A percentile compares a stretch with the other conserved stretches of the same genome.
Conservation (phyloP, 164 flowering plant genomes). For the Liriodendron chinense region DNA sequence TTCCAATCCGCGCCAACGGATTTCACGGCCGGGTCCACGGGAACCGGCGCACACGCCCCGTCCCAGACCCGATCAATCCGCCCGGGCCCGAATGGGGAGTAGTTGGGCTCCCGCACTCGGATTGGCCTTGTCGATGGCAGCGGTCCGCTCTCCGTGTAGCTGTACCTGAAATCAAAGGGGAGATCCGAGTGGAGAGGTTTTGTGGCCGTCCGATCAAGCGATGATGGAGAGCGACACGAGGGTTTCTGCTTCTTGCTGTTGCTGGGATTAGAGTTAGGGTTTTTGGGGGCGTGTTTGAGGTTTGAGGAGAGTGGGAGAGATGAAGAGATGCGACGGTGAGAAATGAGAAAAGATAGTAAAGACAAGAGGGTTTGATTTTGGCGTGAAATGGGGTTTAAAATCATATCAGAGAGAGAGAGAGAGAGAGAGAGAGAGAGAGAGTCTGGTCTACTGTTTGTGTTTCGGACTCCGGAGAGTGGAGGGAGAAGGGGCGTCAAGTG, state of each 20-base stretch:
- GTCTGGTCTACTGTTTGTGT: background rate
- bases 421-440: slow-evolving; percentile 4
- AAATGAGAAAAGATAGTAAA: slow-evolving; percentile 8
- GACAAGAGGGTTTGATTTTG: slow-evolving; percentile 24
- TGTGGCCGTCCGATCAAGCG: slow-evolving; percentile 49
- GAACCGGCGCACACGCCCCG: slow-evolving; percentile 76
- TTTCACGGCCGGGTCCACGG: slow-evolving; percentile 52
- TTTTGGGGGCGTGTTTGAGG: slow-evolving; percentile 19
- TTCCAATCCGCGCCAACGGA: slow-evolving; percentile 57
- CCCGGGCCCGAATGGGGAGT: slow-evolving; percentile 89
- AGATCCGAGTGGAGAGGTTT: slow-evolving; percentile 51
- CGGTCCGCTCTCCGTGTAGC: slow-evolving; percentile 74
- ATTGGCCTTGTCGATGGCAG: slow-evolving; percentile 51
- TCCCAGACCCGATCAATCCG: slow-evolving; percentile 78
- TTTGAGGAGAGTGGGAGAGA: slow-evolving; percentile 34
- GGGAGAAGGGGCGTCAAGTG: too few relatives aligned
- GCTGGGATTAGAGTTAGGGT: slow-evolving; percentile 18
- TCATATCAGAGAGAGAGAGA: slow-evolving; percentile 14
- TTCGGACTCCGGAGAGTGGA: too few relatives aligned
- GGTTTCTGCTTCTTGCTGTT: slow-evolving; percentile 49
- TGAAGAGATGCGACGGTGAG: slow-evolving; percentile 24
- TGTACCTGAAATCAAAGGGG: slow-evolving; percentile 84
- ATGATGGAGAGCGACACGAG: slow-evolving; percentile 68
- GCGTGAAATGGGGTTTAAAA: slow-evolving; percentile 37
- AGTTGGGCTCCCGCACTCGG: slow-evolving; percentile 88